phyloP scores from a whole-genome alignment of 768 basidiomycete genomes.

The Leucosporidium yakuticum region DNA sequence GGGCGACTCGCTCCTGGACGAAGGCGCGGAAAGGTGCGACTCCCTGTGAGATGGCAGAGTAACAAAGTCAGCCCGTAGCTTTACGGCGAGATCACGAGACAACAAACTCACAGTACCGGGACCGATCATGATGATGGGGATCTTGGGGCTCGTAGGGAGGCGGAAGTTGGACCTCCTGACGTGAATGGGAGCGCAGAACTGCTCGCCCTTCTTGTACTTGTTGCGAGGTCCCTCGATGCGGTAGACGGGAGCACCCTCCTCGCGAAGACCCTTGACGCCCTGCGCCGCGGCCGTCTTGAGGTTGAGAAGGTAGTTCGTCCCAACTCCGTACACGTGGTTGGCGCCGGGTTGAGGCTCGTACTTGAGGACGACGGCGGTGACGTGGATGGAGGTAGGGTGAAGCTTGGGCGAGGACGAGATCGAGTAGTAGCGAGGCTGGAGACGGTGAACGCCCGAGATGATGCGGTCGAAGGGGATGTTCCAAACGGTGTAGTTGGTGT shows the following conservation, averaged over 20 bases:
- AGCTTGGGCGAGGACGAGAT: constrained; percentile 97
- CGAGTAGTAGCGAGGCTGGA: constrained; percentile 96
- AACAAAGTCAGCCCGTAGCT: constrained; percentile 19
- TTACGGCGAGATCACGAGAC: constrained; percentile 6
- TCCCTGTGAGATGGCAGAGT: constrained; percentile 54
- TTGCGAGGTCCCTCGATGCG: constrained; percentile 85
- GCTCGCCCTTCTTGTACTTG: constrained; percentile 61
- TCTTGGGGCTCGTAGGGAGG: constrained; percentile 94
- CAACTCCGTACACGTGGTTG: constrained; percentile 79
- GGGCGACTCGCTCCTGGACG: constrained; percentile 92
- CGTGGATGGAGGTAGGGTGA: constrained; percentile 79
- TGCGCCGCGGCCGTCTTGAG: constrained; percentile 66
- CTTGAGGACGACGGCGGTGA: constrained; percentile 91
- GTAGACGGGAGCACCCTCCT: constrained; percentile 58
- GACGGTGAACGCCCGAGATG: constrained; percentile 82
- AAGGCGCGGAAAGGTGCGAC: constrained; percentile 99
- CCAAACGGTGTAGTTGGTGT: constrained; percentile 75
- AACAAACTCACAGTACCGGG: constrained; percentile 78
- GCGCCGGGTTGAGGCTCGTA: constrained; percentile 59
- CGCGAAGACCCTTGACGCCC: constrained; percentile 42
- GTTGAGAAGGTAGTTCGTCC: constrained; percentile 91
- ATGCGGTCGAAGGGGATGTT: constrained; percentile 93
- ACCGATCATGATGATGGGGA: constrained; percentile 97
- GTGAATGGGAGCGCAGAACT: constrained; percentile 85
- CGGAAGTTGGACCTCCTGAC: constrained; percentile 95